phyloP scores from a whole-genome alignment of 768 basidiomycete genomes.

The Cystofilobasidium bisporidii region DNA sequence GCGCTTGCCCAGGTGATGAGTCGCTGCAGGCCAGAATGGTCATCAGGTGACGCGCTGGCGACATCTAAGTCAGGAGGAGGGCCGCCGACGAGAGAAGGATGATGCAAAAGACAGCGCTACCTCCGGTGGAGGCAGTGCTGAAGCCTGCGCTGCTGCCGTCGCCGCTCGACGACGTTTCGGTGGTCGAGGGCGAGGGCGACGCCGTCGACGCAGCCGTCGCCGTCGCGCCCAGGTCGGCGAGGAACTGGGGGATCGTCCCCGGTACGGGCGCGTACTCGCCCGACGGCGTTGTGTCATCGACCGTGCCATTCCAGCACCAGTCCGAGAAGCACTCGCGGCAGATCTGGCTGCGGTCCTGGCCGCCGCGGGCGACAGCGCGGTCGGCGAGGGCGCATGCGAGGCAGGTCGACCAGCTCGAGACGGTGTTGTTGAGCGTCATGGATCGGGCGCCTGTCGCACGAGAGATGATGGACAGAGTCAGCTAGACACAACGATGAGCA shows the following conservation, averaged over 20 bases:
- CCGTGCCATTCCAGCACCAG: conserved; percentile 21
- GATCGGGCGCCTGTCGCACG: conserved; percentile 41
- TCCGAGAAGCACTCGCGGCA: conserved; percentile 18
- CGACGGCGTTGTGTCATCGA: conserved; percentile 5
- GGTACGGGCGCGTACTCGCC: conserved; percentile 15
- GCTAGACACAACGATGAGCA: too few species aligned
- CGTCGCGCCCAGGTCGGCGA: conserved; percentile 12
- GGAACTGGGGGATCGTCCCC: conserved; percentile 18
- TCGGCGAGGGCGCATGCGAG: conserved; percentile 62
- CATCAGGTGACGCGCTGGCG: neutral
- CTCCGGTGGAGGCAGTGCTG: neutral
- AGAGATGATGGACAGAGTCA: too few species aligned
- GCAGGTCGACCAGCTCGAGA: conserved; percentile 54
- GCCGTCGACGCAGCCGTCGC: neutral
- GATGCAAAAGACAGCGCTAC: neutral
- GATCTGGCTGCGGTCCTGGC: conserved; percentile 9
- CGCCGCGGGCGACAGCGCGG: conserved; percentile 36
- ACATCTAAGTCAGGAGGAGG: neutral
- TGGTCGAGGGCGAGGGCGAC: neutral
- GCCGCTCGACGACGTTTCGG: neutral
- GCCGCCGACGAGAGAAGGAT: neutral
- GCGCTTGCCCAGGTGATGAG: neutral
- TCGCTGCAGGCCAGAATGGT: neutral
- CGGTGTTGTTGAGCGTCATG: conserved; percentile 46
- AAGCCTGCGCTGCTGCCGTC: neutral